Percentiles rank a stretch among this genome's conserved stretches.
Evolutionary conservation across 2,329 filamentous ascomycete genomes (phyloP).

Genomic region (Mycocentrospora acerina): DNA sequence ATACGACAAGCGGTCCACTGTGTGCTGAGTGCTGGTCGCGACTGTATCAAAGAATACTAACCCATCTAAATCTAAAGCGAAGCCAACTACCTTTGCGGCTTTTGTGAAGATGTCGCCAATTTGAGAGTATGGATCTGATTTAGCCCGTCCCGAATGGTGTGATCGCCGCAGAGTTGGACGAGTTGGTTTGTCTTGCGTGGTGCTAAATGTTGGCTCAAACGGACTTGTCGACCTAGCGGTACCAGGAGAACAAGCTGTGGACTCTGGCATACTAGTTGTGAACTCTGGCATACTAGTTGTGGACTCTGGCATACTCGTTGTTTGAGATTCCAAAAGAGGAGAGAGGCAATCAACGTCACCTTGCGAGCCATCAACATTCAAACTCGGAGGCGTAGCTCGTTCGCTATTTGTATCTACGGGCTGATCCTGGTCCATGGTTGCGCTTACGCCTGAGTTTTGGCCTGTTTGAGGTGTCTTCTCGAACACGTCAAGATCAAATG

Average conservation of each 20-base stretch:
- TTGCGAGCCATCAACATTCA: too few relatives aligned
- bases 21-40: not conserved
- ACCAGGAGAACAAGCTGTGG: too few relatives aligned
- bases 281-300: too few relatives aligned
- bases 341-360: too few relatives aligned
- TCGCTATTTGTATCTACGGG: too few relatives aligned
- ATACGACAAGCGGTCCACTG: not conserved
- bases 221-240: too few relatives aligned
- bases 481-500: conserved; percentile 6
- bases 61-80: conserved; percentile 10
- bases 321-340: too few relatives aligned
- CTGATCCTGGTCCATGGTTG: too few relatives aligned
- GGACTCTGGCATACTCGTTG: too few relatives aligned
- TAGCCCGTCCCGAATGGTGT: not conserved
- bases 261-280: too few relatives aligned
- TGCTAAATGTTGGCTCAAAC: too few relatives aligned
- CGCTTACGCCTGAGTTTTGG: not conserved
- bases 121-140: not conserved
- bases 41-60: conserved; percentile 10
- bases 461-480: conserved; percentile 2
- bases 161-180: not conserved
- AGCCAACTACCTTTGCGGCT: conserved; percentile 8
- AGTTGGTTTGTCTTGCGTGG: not conserved
- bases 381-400: too few relatives aligned
- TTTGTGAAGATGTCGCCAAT: conserved; percentile 5